These are phyloP conservation scores for Lactarius sanguifluus DNA, from an alignment of 768 basidiomycete genomes.

Conservation along the genomic window DNA sequence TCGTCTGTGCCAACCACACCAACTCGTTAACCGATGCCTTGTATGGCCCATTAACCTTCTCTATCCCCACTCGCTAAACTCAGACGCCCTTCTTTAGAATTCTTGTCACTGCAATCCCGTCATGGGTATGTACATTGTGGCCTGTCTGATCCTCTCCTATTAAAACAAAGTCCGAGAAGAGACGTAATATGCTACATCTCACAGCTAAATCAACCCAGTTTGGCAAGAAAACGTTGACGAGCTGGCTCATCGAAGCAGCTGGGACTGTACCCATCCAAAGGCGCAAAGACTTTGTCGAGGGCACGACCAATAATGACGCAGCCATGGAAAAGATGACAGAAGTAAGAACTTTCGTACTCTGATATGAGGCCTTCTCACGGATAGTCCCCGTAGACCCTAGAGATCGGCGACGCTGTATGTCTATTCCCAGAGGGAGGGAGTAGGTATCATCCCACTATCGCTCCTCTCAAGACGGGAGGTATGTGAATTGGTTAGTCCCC, in stretches of 20 bases:
- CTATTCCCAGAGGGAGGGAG: conserved; percentile 87
- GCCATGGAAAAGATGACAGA: conserved; percentile 69
- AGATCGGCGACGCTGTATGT: conserved; percentile 75
- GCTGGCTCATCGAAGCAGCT: conserved; percentile 86
- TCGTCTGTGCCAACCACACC: conserved; percentile 84
- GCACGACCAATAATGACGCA: conserved; percentile 59
- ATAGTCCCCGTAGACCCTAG: conserved; percentile 55
- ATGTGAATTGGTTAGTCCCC: conserved; percentile 25
- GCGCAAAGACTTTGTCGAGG: conserved; percentile 63
- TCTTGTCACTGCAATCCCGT: conserved; percentile 71
- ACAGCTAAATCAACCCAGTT: conserved; percentile 91
- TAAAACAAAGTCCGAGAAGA: conserved; percentile 41
- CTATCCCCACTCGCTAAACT: background rate
- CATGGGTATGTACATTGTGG: conserved; percentile 45
- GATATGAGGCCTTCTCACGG: conserved; percentile 4
- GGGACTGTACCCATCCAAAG: conserved; percentile 85
- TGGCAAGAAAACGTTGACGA: conserved; percentile 78
- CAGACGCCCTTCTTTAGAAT: conserved; percentile 45
- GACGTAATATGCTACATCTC: conserved; percentile 75
- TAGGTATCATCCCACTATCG: conserved; percentile 82
- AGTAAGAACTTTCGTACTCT: conserved; percentile 40
- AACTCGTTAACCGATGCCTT: conserved; percentile 86
- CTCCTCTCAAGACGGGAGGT: conserved; percentile 88
- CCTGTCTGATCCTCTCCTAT: conserved; percentile 17
- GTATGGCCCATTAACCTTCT: conserved; percentile 43